These are phyloP conservation scores for Magnaporthiopsis incrustans DNA, from an alignment of 2,329 filamentous ascomycete genomes.

Conservation along the genomic window DNA sequence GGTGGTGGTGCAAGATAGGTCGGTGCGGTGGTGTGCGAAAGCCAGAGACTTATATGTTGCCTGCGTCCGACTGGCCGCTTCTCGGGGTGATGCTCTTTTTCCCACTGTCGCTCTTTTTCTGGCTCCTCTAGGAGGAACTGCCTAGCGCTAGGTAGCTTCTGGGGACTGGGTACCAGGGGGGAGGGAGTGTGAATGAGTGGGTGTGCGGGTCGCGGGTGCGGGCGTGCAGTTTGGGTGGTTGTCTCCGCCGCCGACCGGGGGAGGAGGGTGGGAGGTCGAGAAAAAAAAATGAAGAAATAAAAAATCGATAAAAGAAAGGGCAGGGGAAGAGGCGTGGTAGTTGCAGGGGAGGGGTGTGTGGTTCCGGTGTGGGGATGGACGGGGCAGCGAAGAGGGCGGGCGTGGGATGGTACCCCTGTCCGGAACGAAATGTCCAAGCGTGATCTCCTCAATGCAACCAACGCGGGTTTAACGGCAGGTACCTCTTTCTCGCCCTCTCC, in stretches of 20 bases:
- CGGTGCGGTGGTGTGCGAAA: constrained; percentile 8
- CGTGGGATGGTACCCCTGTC: constrained; percentile 23
- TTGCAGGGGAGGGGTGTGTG: too few relatives aligned
- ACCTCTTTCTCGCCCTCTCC: too few relatives aligned
- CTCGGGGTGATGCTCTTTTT: neutral
- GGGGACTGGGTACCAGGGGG: constrained; percentile 11
- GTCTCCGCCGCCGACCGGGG: neutral
- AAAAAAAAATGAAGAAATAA: too few relatives aligned
- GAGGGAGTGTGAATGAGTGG: constrained; percentile 10
- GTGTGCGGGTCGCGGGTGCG: neutral
- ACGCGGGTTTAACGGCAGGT: constrained; percentile 18
- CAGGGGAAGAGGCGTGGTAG: constrained; percentile 10
- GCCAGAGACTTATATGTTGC: constrained; percentile 5
- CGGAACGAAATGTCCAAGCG: constrained; percentile 23
- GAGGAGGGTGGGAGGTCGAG: neutral
- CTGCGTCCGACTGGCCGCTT: neutral
- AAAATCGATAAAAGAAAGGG: constrained; percentile 4
- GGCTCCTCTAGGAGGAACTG: neutral
- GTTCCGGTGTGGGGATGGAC: too few relatives aligned
- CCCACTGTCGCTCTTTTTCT: neutral
- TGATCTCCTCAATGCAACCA: constrained; percentile 29
- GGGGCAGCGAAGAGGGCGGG: constrained; percentile 10
- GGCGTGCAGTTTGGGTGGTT: neutral
- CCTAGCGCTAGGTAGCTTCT: constrained; percentile 10
- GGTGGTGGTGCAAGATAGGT: constrained; percentile 4